These are phyloP conservation scores for Larix kaempferi DNA, from an alignment of 75 land plant genomes.

Conservation along the genomic window DNA sequence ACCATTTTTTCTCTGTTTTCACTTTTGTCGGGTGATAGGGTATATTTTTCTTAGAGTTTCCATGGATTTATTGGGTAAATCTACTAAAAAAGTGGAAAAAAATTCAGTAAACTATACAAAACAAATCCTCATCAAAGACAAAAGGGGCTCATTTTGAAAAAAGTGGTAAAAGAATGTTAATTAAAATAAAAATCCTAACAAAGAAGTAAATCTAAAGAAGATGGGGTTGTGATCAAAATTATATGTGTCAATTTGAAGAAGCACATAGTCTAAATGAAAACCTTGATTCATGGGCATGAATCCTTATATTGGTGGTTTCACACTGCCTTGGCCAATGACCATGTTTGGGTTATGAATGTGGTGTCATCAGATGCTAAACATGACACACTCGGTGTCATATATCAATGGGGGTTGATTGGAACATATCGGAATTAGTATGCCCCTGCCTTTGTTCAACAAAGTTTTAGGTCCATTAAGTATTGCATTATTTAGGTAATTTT, in stretches of 20 bases:
- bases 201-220: not conserved
- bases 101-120: not conserved
- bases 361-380: no score
- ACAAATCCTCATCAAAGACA: no score
- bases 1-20: not conserved
- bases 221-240: not conserved
- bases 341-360: no score
- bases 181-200: not conserved
- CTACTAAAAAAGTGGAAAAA: not conserved
- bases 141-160: no score
- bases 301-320: no score
- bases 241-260: not conserved
- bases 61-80: not conserved
- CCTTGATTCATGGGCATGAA: no score
- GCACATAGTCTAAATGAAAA: not conserved
- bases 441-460: not conserved
- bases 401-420: no score
- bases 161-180: not conserved
- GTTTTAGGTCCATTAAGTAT: not conserved
- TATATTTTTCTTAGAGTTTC: not conserved
- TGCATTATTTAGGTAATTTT: not conserved
- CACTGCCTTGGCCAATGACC: no score
- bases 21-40: not conserved
- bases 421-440: no score
- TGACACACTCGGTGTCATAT: no score